These are phyloP conservation scores for Colletotrichum sublineola DNA, from an alignment of 2,329 filamentous ascomycete species.

Conservation along the genomic window DNA sequence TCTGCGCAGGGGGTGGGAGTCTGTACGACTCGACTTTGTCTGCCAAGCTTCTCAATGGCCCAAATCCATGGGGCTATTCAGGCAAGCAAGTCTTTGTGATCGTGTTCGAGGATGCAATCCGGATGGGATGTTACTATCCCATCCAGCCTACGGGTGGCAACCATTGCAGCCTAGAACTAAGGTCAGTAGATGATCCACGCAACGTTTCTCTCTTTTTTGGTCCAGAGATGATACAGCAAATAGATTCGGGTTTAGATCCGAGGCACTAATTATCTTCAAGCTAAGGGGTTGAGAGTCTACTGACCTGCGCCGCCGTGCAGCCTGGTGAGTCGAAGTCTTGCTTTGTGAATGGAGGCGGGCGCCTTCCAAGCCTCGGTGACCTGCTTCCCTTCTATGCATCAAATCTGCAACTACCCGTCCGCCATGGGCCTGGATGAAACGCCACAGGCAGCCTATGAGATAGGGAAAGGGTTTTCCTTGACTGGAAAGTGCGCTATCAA, in stretches of 20 bases:
- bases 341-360: constrained; percentile 28
- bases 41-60: constrained; percentile 39
- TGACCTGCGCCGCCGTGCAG: constrained; percentile 29
- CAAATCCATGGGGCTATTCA: constrained; percentile 37
- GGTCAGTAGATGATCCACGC: neutral
- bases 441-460: constrained; percentile 61
- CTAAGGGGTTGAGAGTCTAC: constrained; percentile 32
- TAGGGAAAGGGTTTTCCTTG: constrained; percentile 55
- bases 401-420: constrained; percentile 63
- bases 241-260: constrained; percentile 13
- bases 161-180: neutral
- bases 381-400: constrained; percentile 56
- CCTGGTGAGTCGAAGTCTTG: constrained; percentile 34
- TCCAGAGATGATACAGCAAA: constrained; percentile 20
- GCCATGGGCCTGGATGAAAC: constrained; percentile 60
- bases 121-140: constrained; percentile 16
- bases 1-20: constrained; percentile 20
- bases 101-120: constrained; percentile 26
- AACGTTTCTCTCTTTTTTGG: neutral
- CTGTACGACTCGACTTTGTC: constrained; percentile 33
- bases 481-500: constrained; percentile 50
- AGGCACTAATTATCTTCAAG: constrained; percentile 18
- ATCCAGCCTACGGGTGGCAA: constrained; percentile 22
- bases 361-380: constrained; percentile 46
- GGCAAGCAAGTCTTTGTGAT: constrained; percentile 37